Evolutionary conservation across 257 asterid genomes (phyloP), one percentile per base, ranked within the genome.

Genomic region (Fraxinus pennsylvanica): DNA sequence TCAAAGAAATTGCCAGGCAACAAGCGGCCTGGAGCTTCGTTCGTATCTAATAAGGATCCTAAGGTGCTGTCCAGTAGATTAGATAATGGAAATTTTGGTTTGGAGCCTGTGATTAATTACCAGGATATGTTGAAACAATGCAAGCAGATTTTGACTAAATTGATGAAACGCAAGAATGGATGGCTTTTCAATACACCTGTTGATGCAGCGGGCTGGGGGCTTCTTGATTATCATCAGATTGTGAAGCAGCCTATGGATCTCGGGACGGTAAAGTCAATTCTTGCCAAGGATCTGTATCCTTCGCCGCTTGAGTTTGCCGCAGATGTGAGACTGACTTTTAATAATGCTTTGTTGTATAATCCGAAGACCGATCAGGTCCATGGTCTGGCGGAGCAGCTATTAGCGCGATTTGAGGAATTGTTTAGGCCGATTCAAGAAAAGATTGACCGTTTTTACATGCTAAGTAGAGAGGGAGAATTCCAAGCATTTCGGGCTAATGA

Each of bases 211-310:
- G 83, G 81, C 8, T n/a, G 91, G 61, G 89, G 89, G 65, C 97
- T 92, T 78, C 97, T 87, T 69, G 99, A 96, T 89, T 96, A 93
- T 78, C 98, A 93, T 74, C 80, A 74, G 83, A 96, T 96, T 83
- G 93, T 96, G 69, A 92, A 92, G 87, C 80, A 90, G 66, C 99
- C 98, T 3, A 92, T 93, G 99, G 99, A 96, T 90, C 91, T 96
- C 38, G 98, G 99, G 2, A 89, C 98, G 30, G 98, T 93, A 8
- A 92, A 89, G 76, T 68, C 90, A 5, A 96, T 93, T 83, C 81
- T 93, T 1, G 76, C 88, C 3, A 90, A 87, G 76, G 81, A 83
- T 47, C 6, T 84, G 45, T 96, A 93, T 57, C 69, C 74, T 7
- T 75, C 94, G 6, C 97, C 97, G 0, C 30, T 69, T 38, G 96